Conservation (phyloP, 2,329 filamentous ascomycete species). For the Fusarium sp. region DNA sequence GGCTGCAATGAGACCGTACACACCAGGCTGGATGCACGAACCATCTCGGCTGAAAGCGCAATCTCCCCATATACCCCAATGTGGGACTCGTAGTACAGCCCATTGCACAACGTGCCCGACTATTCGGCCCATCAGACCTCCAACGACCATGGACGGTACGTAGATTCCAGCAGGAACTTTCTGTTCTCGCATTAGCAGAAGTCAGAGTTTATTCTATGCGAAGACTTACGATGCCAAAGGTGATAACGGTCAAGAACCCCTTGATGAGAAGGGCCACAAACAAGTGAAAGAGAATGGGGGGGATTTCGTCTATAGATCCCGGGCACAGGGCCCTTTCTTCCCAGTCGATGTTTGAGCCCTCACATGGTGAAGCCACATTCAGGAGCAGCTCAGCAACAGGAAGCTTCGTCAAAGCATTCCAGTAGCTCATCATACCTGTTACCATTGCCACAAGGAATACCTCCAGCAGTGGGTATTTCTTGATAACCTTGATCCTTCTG, state of each 20-base stretch:
- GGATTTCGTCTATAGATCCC: constrained; percentile 78
- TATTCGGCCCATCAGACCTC: constrained; percentile 89
- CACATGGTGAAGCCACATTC: constrained; percentile 90
- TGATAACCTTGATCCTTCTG: constrained; percentile 83
- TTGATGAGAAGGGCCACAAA: constrained; percentile 89
- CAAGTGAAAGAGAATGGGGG: constrained; percentile 78
- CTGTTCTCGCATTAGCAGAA: constrained; percentile 53
- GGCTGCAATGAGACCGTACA: constrained; percentile 94
- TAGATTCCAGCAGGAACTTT: constrained; percentile 98
- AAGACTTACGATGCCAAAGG: constrained; percentile 82
- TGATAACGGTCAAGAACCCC: constrained; percentile 86
- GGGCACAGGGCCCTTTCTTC: constrained; percentile 83
- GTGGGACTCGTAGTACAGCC: constrained; percentile 78
- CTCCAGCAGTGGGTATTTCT: constrained; percentile 85
- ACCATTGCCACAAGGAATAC: constrained; percentile 88
- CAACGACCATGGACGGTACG: constrained; percentile 98
- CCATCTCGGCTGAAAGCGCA: constrained; percentile 80
- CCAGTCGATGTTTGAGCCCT: constrained; percentile 73
- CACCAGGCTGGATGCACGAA: constrained; percentile 93
- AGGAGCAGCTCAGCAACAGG: constrained; percentile 92
- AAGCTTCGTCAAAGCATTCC: constrained; percentile 91
- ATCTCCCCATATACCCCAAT: constrained; percentile 78
- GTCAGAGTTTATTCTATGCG: neutral
- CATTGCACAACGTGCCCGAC: constrained; percentile 90
- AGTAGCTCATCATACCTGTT: constrained; percentile 89